Base-by-base conservation (phyloP, 495 filamentous ascomycete genomes). In the Umbilicaria muhlenbergii region DNA sequence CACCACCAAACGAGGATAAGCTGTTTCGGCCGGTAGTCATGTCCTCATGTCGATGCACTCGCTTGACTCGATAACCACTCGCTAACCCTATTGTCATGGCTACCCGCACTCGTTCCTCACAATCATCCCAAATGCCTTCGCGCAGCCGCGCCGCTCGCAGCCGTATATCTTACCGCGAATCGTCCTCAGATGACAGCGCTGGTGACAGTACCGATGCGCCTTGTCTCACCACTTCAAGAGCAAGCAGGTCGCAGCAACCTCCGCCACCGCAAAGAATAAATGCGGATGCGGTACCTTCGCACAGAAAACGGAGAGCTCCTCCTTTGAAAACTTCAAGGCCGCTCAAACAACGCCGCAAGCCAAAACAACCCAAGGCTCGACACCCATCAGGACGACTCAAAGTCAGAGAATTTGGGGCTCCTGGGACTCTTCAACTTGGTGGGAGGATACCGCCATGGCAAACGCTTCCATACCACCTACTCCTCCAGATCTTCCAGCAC, bases 401-500 rank as follows among this genome's bases (percentile, higher is more conserved):
- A 34, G 15, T 58, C 5, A 55, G 56, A 6, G 47, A 47, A 24
- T 46, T 6, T 3, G 28, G 31, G 15, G 47, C 43, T 8, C 44
- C 50, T 5, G 19, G 39, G 11, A 38, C 48, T 2, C 52, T 57
- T 18, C n/a, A 61, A 13, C 48, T 51, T 18, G 63, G 69, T 19
- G 63, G 64, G 12, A 63, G 61, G 19, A 74, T 74, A 32, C 82
- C 77, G 34, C 65, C 72, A 4, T 94, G 83, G 83, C 58, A 70
- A 10, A 71, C 62, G 1, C 60, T 92, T 3, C 84, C 84, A 1
- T 86, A 88, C 48, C 69, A 81, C 16, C 62, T 91, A 3, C 69
- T 84, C 15, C 57, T 81, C 12, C 64, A 78, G 31, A 74, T 88
- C 38, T 86, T 94, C 52, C 48, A 68, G 37, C 73, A 68, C 46